Percentiles rank a stretch among this genome's conserved stretches.
Conservation (phyloP, 2,329 filamentous ascomycete genomes). For the Verticillium longisporum region DNA sequence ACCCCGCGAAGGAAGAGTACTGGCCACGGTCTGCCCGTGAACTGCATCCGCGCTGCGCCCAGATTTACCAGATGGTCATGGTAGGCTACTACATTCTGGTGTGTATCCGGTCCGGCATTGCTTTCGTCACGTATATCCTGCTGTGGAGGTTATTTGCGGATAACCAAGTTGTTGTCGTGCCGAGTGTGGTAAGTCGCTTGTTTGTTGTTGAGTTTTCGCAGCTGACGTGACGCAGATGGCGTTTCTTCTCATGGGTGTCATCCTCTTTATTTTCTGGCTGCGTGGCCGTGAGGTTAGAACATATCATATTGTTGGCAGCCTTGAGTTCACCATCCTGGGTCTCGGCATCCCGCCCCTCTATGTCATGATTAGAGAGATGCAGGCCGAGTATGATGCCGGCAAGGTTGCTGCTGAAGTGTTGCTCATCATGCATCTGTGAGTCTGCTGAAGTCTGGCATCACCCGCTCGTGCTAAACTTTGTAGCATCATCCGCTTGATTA, state of each 20-base stretch:
- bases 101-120: conserved; percentile 27
- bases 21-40: not conserved
- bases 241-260: conserved; percentile 22
- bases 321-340: conserved; percentile 27
- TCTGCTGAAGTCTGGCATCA: not conserved
- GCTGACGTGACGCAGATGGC: conserved; percentile 16
- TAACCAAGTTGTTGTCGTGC: conserved; percentile 21
- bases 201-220: not conserved
- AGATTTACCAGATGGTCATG: conserved; percentile 15
- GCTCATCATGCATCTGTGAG: conserved; percentile 20
- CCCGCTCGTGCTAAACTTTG: not conserved
- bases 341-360: conserved; percentile 21
- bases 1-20: not conserved
- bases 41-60: not conserved
- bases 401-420: conserved; percentile 1
- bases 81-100: conserved; percentile 30
- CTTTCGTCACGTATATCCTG: conserved; percentile 26
- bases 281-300: conserved; percentile 27
- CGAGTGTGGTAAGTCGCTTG: conserved; percentile 23
- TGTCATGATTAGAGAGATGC: conserved; percentile 10
- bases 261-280: not conserved
- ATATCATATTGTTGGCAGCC: conserved; percentile 27
- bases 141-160: conserved; percentile 29
- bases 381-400: not conserved
- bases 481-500: conserved; percentile 30